A percentile compares a stretch with the other conserved stretches of the same genome.
These are phyloP conservation scores for Apiospora hydei DNA, from an alignment of 2,329 filamentous ascomycete species.

Conservation along the genomic window DNA sequence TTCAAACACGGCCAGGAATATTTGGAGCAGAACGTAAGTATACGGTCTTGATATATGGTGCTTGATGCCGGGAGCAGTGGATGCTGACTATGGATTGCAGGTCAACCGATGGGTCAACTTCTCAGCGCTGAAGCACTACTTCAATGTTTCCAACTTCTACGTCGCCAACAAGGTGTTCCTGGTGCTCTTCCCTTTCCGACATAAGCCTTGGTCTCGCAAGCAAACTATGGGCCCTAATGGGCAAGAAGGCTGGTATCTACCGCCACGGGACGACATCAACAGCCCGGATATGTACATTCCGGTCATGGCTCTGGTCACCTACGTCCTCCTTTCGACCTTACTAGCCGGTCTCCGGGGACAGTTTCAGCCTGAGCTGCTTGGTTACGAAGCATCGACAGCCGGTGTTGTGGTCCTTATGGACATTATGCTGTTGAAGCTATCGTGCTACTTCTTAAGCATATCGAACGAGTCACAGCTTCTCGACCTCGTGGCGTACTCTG, in stretches of 20 bases:
- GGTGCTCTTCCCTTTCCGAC: constrained; percentile 96
- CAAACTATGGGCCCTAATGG: constrained; percentile 75
- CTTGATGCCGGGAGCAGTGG: neutral
- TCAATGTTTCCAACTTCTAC: constrained; percentile 98
- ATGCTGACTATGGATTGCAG: constrained; percentile 40
- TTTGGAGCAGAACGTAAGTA: constrained; percentile 88
- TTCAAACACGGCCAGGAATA: constrained; percentile 93
- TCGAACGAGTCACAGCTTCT: constrained; percentile 92
- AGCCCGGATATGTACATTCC: constrained; percentile 99
- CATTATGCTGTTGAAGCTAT: constrained; percentile 88
- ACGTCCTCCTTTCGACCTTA: constrained; percentile 91
- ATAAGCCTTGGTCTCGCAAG: constrained; percentile 96
- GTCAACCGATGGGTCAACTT: constrained; percentile 84
- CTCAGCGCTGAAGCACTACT: constrained; percentile 95
- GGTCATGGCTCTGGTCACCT: constrained; percentile 96
- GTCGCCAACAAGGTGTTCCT: constrained; percentile 92
- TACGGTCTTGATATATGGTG: neutral
- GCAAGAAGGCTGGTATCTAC: constrained; percentile 81
- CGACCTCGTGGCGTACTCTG: constrained; percentile 93
- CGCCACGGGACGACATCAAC: constrained; percentile 94
- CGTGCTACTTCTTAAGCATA: constrained; percentile 92
- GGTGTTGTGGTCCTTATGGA: constrained; percentile 85
- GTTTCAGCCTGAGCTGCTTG: constrained; percentile 93
- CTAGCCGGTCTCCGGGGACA: constrained; percentile 88
- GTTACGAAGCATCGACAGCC: constrained; percentile 85